Conservation (phyloP, 495 filamentous ascomycete genomes). For the Neurospora sp. region DNA sequence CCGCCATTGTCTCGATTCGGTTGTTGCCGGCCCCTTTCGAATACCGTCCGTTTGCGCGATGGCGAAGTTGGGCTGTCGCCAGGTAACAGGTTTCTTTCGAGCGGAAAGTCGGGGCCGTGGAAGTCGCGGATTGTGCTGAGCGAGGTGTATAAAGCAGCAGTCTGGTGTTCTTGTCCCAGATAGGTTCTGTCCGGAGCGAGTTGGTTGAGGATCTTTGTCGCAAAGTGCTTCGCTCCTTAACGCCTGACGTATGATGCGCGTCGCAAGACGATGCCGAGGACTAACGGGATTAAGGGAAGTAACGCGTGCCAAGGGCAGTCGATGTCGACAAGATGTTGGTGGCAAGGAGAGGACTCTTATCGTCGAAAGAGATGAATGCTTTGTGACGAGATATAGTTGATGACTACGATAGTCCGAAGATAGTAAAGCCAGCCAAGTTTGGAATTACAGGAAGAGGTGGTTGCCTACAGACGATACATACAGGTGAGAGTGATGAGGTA, state of each 20-base stretch:
- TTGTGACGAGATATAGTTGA: neutral
- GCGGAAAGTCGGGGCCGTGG: neutral
- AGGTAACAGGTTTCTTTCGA: neutral
- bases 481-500: neutral
- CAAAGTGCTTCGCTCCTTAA: neutral
- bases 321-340: neutral
- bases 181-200: neutral
- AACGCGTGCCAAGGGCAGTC: neutral
- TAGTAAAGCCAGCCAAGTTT: neutral
- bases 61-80: neutral
- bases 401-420: neutral
- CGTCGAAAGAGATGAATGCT: neutral
- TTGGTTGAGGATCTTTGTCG: neutral
- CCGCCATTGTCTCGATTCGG: conserved; percentile 30
- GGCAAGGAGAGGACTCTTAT: neutral
- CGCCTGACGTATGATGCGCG: neutral
- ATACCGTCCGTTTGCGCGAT: neutral
- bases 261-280: neutral
- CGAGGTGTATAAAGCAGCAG: neutral
- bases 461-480: neutral
- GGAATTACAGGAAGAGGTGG: neutral
- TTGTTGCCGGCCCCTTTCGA: neutral
- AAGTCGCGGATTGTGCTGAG: neutral
- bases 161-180: neutral
- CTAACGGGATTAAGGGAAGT: neutral